phyloP scores from a whole-genome alignment of 192 early-diverging fungal genomes.

The Coemansia sp. region DNA sequence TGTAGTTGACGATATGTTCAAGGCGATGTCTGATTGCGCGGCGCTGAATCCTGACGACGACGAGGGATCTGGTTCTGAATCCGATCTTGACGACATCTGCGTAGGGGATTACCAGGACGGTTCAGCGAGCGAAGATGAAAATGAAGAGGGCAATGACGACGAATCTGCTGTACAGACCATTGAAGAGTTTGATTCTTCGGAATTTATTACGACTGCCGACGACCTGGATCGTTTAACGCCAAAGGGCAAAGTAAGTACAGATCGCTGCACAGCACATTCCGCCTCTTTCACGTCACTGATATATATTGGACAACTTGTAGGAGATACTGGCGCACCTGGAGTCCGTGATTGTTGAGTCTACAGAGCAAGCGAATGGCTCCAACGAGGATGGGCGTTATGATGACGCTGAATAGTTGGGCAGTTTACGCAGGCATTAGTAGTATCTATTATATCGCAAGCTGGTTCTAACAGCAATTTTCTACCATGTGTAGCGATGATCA shows the following conservation, averaged over 20 bases:
- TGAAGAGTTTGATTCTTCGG: constrained; percentile 20
- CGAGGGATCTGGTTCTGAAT: not conserved
- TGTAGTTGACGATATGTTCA: constrained; percentile 35
- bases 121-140: not conserved
- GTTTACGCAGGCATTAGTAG: not conserved
- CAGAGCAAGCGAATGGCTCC: not conserved
- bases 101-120: not conserved
- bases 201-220: constrained; percentile 31
- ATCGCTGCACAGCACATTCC: not conserved
- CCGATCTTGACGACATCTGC: not conserved
- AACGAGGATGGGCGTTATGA: constrained; percentile 7
- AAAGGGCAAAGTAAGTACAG: constrained; percentile 17
- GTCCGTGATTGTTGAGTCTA: constrained; percentile 17
- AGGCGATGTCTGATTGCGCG: constrained; percentile 37
- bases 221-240: constrained; percentile 32
- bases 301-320: constrained; percentile 1
- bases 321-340: constrained; percentile 27
- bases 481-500: constrained; percentile 44
- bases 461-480: not conserved
- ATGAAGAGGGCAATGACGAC: not conserved
- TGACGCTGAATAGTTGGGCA: constrained; percentile 14
- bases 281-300: not conserved
- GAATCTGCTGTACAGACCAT: constrained; percentile 10
- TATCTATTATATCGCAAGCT: not conserved
- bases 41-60: constrained; percentile 26